Evolutionary conservation across 106 monocot species (phyloP).

Genomic region (Vanilla planifolia): DNA sequence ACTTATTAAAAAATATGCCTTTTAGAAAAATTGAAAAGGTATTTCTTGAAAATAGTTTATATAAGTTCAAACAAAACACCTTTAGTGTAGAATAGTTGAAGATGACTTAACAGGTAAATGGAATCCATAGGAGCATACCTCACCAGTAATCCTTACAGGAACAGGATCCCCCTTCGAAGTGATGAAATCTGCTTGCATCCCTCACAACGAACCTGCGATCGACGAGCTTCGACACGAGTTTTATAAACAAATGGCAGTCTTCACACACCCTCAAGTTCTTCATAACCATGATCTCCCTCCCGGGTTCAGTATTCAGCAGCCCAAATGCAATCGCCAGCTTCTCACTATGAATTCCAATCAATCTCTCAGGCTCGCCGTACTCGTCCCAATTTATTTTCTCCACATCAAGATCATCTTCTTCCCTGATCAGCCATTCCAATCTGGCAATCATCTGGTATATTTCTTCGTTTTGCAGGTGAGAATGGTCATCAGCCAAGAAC

Average conservation of each 20-base stretch:
- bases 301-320: constrained; percentile 51
- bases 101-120: too few relatives aligned
- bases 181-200: constrained; percentile 83
- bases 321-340: constrained; percentile 76
- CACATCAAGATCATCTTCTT: constrained; percentile 1
- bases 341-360: constrained; percentile 55
- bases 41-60: too few relatives aligned
- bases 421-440: constrained; percentile 30
- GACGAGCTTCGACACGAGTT: constrained; percentile 26
- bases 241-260: constrained; percentile 65
- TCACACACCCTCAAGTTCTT: constrained; percentile 82
- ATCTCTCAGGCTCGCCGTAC: not conserved
- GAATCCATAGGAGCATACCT: too few relatives aligned
- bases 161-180: constrained; percentile 50
- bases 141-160: constrained; percentile 85
- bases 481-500: constrained; percentile 80
- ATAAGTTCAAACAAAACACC: too few relatives aligned
- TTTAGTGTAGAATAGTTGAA: too few relatives aligned
- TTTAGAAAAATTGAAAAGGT: too few relatives aligned
- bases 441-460: constrained; percentile 35
- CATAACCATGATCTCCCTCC: constrained; percentile 57
- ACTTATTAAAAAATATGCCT: too few relatives aligned
- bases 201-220: constrained; percentile 48
- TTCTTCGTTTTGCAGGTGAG: constrained; percentile 40
- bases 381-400: not conserved